Conservation (phyloP, 176 grass and related monocot species). For the Poa annua region DNA sequence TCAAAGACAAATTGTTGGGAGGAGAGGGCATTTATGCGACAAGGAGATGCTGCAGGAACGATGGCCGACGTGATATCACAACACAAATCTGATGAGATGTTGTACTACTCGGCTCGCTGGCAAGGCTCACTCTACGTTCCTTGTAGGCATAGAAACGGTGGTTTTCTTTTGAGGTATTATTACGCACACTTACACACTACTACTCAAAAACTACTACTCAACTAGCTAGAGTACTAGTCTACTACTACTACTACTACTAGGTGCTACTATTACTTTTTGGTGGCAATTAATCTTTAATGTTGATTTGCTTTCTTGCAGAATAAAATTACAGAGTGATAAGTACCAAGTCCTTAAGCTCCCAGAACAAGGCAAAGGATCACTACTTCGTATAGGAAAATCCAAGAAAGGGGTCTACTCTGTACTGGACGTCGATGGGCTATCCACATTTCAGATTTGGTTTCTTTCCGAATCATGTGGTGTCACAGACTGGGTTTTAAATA, state of each 20-base stretch:
- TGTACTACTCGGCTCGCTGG: neutral
- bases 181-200: neutral
- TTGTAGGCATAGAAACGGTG: neutral
- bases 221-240: no score
- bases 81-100: neutral
- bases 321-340: neutral
- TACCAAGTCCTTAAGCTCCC: constrained; percentile 6
- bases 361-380: neutral
- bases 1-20: neutral
- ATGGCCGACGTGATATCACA: neutral
- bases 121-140: neutral
- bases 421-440: neutral
- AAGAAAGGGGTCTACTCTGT: constrained; percentile 8
- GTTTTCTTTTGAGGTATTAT: neutral
- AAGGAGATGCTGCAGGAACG: neutral
- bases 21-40: neutral
- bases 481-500: neutral
- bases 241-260: neutral
- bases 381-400: neutral
- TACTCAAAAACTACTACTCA: no score
- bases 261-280: no score
- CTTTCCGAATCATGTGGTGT: neutral
- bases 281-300: neutral
- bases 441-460: neutral
- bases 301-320: neutral